Percentiles rank a stretch among this genome's conserved stretches.
These are phyloP conservation scores for Xanthoceras sorbifolium DNA, from an alignment of 345 rosid genomes.

Conservation along the genomic window DNA sequence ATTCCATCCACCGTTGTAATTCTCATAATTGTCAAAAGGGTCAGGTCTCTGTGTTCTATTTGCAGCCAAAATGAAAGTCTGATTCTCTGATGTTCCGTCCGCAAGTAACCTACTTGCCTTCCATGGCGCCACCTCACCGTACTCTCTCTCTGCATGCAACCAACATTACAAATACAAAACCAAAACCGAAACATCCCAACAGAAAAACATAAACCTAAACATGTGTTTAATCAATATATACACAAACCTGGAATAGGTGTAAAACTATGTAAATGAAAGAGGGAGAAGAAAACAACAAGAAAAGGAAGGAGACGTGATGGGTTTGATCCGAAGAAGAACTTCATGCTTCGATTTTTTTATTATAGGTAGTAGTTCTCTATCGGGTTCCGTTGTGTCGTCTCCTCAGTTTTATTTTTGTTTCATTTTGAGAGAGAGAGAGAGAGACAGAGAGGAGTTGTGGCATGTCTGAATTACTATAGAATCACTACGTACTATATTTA, in stretches of 20 bases:
- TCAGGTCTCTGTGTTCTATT: constrained; percentile 66
- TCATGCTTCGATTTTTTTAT: neutral
- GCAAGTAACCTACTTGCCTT: constrained; percentile 60
- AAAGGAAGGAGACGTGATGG: constrained; percentile 22
- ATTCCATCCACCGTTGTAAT: constrained; percentile 86
- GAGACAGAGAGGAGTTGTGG: neutral
- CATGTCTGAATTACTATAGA: neutral
- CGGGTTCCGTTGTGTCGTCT: neutral
- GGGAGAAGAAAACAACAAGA: constrained; percentile 23
- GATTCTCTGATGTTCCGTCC: constrained; percentile 39
- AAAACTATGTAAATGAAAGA: constrained; percentile 20
- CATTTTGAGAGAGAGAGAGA: neutral
- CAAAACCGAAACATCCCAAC: neutral
- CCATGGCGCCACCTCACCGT: constrained; percentile 38
- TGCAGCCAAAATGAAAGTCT: constrained; percentile 75
- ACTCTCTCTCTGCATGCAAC: constrained; percentile 25
- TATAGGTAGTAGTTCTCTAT: neutral
- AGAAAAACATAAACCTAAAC: neutral
- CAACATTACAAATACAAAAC: neutral
- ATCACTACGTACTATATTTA: too few relatives aligned
- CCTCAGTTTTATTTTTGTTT: neutral
- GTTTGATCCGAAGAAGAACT: constrained; percentile 39
- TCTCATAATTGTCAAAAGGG: constrained; percentile 53
- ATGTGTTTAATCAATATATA: neutral
- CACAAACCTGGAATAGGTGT: constrained; percentile 26